Evolutionary conservation across 257 asterid genomes (phyloP).

Genomic region (Marsdenia floribunda): DNA sequence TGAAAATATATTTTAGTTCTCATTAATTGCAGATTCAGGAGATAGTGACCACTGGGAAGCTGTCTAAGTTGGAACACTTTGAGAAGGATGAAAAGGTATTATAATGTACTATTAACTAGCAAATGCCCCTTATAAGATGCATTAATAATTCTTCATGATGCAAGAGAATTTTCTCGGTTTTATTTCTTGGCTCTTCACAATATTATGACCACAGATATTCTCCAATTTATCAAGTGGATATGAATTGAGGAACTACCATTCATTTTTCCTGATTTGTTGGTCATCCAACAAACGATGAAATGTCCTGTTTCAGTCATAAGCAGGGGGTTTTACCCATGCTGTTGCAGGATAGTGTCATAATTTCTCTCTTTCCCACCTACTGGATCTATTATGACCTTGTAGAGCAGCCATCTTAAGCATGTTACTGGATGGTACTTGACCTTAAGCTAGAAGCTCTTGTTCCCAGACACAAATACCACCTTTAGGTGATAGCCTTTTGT

Average conservation of each 20-base stretch:
- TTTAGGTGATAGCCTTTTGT: neutral
- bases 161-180: neutral
- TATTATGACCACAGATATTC: neutral
- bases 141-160: neutral
- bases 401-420: neutral
- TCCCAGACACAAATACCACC: neutral
- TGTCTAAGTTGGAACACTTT: conserved; percentile 89
- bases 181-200: neutral
- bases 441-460: neutral
- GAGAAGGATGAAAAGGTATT: conserved; percentile 89
- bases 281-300: neutral
- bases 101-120: neutral
- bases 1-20: conserved; percentile 10
- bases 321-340: neutral
- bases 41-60: conserved; percentile 88
- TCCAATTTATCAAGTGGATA: neutral
- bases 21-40: conserved; percentile 78
- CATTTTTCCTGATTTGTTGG: neutral
- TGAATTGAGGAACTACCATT: neutral
- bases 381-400: neutral
- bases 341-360: neutral
- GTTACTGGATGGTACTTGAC: neutral
- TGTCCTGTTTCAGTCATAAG: neutral
- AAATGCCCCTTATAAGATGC: neutral
- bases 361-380: neutral